Evolutionary conservation across 2,329 filamentous ascomycete species (phyloP), one percentile per base, ranked within the genome.

Genomic region (Lachnellula occidentalis): DNA sequence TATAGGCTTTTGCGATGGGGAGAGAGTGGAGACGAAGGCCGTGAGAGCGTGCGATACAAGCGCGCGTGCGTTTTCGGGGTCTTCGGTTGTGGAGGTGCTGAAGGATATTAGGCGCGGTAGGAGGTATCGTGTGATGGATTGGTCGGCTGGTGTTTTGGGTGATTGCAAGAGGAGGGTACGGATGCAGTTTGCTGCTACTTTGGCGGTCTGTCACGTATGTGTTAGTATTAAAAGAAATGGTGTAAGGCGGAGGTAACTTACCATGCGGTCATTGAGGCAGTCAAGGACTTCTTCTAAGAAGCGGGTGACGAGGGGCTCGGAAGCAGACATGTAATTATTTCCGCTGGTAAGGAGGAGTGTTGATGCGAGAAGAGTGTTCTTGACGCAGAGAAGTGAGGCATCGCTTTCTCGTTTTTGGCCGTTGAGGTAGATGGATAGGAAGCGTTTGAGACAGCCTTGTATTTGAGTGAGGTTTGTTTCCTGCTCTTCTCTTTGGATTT

Each of bases 271-370:
- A 50, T 78, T 82, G 21, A 99, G 79, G 69, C 92, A 96, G 66
- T 96, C 92, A 37, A 92, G 74, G 21, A 96, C 73, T 73, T 95
- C 90, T 61, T 88, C 81, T 3, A 96, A 76, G 64, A 92, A 92
- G 52, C 83, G 82, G 22, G 78, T 75, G 45, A 96, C 80, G 1
- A 95, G 78, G 8, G 86, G 82, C 63, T 97, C 92, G 42, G 81
- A 82, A 1, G 88, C 81, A 0, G 85, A 81, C 53, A 97, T 80
- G 43, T 85, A 79, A 61, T 88, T 88, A 56, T 83, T 80, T 6
- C 89, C 88, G 41, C 86, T 86, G 8, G 90, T 96, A 57, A 99
- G 85, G 8, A 99, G 79, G 56, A 99, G 88, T 0, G 94, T 96
- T 46, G 87, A 86, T 1, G 91, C 90, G 47, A 99, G 78, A 5